A percentile compares a stretch with the other conserved stretches of the same genome.
Evolutionary conservation across 2,329 filamentous ascomycete genomes (phyloP).

Genomic region (Penicillium frequentans): DNA sequence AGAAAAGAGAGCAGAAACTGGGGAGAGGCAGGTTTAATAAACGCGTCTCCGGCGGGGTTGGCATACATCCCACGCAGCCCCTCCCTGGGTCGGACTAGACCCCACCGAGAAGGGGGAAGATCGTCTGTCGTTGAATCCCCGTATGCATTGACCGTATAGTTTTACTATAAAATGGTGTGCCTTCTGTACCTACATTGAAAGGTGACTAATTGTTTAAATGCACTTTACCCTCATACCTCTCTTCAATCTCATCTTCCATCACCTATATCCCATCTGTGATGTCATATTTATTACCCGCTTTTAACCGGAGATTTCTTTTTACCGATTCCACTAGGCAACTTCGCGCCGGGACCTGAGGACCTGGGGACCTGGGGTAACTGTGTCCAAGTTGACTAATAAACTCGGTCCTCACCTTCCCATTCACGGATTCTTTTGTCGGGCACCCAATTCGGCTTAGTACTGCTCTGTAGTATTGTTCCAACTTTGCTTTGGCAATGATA

Average conservation of each 20-base stretch:
- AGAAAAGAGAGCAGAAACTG: conserved; percentile 4
- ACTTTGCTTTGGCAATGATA: neutral
- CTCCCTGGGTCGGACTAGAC: conserved; percentile 20
- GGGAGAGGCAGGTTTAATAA: conserved; percentile 9
- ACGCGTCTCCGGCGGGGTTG: conserved; percentile 15
- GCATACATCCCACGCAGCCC: conserved; percentile 5
- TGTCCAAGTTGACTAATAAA: neutral
- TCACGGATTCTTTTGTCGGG: conserved; percentile 4
- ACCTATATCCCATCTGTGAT: conserved; percentile 1
- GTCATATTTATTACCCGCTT: conserved; percentile 11
- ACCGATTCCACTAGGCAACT: neutral
- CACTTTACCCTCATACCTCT: no score
- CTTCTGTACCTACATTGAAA: no score
- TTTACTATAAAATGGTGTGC: neutral
- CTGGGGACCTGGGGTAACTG: neutral
- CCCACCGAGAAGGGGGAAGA: conserved; percentile 15
- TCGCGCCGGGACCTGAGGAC: neutral
- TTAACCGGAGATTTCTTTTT: conserved; percentile 6
- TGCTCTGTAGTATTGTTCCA: neutral
- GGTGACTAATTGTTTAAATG: no score
- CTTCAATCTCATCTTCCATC: no score
- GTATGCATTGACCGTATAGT: neutral
- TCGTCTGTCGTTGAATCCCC: neutral
- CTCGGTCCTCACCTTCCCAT: neutral
- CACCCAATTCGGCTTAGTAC: conserved; percentile 11